Percentiles rank a stretch among this genome's conserved stretches.
Conservation (phyloP, 345 rosid genomes). For the Eucalyptus regnans region DNA sequence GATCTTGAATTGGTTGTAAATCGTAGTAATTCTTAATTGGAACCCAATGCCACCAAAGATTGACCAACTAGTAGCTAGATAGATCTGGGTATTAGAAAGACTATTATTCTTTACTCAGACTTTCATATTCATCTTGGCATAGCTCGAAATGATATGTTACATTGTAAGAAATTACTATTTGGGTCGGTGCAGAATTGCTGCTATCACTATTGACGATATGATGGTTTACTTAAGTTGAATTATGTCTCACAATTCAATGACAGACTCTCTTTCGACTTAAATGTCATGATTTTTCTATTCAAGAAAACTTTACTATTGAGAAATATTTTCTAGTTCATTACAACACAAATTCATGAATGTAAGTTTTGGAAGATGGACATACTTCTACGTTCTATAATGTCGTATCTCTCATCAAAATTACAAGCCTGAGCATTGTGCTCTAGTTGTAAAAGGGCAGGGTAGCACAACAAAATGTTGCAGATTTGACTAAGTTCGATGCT, state of each 20-base stretch:
- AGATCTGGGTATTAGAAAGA: background rate
- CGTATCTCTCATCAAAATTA: fast-evolving
- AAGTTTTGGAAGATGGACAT: background rate
- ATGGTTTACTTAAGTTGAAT: background rate
- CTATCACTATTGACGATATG: background rate
- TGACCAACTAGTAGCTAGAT: background rate
- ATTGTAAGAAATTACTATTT: background rate
- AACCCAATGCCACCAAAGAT: background rate
- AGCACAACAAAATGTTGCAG: background rate
- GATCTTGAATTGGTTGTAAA: background rate
- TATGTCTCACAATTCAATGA: fast-evolving
- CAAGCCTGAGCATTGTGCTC: fast-evolving
- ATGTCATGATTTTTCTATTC: background rate
- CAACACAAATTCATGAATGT: background rate
- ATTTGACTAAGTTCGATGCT: background rate
- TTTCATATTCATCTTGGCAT: fast-evolving
- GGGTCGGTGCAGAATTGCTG: fast-evolving
- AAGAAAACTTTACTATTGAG: background rate
- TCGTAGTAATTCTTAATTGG: background rate
- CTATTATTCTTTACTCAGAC: background rate
- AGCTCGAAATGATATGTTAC: background rate
- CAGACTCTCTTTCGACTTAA: fast-evolving
- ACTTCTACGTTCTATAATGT: fast-evolving
- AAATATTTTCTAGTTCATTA: background rate
- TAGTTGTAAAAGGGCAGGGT: fast-evolving